Percentiles rank a stretch among this genome's conserved stretches.
Evolutionary conservation across 176 grass and related monocot species (phyloP).

Genomic region (Elymus sibiricus): DNA sequence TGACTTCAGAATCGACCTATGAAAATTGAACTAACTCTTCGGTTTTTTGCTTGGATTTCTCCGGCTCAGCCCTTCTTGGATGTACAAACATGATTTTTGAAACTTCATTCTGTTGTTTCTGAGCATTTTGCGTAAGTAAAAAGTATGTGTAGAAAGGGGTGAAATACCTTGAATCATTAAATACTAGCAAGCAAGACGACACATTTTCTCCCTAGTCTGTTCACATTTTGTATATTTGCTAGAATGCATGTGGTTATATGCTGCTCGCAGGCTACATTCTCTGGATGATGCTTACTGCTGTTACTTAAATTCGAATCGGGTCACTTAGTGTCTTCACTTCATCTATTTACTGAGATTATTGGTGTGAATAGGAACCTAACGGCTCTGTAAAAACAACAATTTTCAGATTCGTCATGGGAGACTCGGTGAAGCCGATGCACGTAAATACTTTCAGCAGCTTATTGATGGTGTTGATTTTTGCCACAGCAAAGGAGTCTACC

Average conservation of each 20-base stretch:
- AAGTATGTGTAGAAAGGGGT: background rate
- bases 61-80: background rate
- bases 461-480: constrained; percentile 97
- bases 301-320: constrained; percentile 20
- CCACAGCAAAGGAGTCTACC: constrained; percentile 89
- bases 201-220: background rate
- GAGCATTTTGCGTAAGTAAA: background rate
- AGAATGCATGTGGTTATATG: background rate
- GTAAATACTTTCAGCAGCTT: constrained; percentile 95
- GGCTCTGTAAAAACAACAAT: background rate
- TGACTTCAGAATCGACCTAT: background rate
- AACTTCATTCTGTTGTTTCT: background rate
- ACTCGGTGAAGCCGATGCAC: constrained; percentile 83
- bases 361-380: background rate
- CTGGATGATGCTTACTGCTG: background rate
- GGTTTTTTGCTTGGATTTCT: constrained; percentile 6
- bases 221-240: background rate
- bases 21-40: constrained; percentile 10
- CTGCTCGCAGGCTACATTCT: background rate
- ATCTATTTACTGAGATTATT: constrained; percentile 2
- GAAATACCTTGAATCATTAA: background rate
- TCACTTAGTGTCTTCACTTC: constrained; percentile 1
- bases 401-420: constrained; percentile 78
- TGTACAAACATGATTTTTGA: constrained; percentile 6
- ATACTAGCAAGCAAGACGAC: background rate